Evolutionary conservation across 1,284 basidiomycete species (phyloP).

Genomic region (Apiotrichum domesticum): DNA sequence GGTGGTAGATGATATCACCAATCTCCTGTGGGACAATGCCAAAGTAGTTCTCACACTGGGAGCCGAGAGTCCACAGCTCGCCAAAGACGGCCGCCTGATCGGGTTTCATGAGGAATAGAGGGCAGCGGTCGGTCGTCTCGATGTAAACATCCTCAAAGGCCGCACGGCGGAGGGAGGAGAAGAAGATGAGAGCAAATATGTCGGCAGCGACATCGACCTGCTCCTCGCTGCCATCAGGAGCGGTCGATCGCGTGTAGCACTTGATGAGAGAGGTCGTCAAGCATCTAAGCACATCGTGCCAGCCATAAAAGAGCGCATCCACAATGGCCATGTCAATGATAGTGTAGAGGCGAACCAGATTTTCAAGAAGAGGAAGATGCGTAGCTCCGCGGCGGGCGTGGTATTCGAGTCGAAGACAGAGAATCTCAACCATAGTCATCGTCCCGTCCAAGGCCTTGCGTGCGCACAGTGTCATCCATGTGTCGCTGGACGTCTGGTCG

Average conservation of each 20-base stretch:
- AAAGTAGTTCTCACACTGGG: constrained; percentile 15
- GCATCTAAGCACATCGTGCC: not conserved
- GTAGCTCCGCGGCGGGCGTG: constrained; percentile 2
- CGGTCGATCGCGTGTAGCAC: not conserved
- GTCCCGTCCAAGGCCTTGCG: constrained; percentile 6
- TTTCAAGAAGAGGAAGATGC: not conserved
- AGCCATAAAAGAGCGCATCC: constrained; percentile 9
- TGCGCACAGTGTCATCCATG: constrained; percentile 2
- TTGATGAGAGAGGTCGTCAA: not conserved
- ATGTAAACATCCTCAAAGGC: constrained; percentile 16
- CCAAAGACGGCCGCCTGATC: constrained; percentile 13
- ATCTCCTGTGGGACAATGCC: constrained; percentile 10
- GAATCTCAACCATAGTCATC: constrained; percentile 1
- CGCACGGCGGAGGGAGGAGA: constrained; percentile 8
- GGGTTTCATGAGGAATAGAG: constrained; percentile 7
- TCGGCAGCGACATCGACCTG: constrained; percentile 11
- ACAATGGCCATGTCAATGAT: constrained; percentile 5
- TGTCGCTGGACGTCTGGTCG: constrained; percentile 1
- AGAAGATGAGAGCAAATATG: constrained; percentile 12
- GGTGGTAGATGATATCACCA: constrained; percentile 11
- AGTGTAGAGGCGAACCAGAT: constrained; percentile 4
- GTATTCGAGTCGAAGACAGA: constrained; percentile 3
- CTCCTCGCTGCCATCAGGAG: not conserved
- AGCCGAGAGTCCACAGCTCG: constrained; percentile 15
- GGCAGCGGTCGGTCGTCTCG: constrained; percentile 11